phyloP scores from a whole-genome alignment of 2,329 filamentous ascomycete genomes.

The Metarhizium guizhouense region DNA sequence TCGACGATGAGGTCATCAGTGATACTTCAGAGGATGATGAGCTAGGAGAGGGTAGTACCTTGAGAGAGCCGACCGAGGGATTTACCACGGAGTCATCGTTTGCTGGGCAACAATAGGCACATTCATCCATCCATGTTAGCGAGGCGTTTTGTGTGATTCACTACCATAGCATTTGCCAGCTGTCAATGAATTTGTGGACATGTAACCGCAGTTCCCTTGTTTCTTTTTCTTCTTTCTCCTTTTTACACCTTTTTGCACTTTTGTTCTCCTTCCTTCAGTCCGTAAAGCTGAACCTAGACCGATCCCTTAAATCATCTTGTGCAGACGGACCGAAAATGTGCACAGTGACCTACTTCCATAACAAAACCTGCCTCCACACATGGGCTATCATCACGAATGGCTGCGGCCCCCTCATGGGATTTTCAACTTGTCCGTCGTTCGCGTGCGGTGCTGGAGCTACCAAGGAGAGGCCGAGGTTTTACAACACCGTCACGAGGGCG shows the following conservation, averaged over 20 bases:
- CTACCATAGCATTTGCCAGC: background rate
- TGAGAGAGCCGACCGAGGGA: constrained; percentile 15
- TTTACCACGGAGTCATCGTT: constrained; percentile 22
- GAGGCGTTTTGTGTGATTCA: constrained; percentile 5
- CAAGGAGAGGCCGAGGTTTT: constrained; percentile 25
- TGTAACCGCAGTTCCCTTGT: background rate
- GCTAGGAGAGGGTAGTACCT: constrained; percentile 19
- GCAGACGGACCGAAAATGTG: constrained; percentile 30
- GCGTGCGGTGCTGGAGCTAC: constrained; percentile 22
- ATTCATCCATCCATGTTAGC: background rate
- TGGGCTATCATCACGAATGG: constrained; percentile 40
- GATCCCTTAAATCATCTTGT: background rate
- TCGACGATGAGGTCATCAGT: constrained; percentile 17
- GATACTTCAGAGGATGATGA: constrained; percentile 17
- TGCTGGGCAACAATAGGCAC: constrained; percentile 8
- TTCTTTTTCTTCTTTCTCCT: too few species aligned
- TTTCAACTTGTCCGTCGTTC: constrained; percentile 37
- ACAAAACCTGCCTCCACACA: constrained; percentile 40
- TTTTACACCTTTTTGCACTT: background rate
- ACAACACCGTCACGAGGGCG: constrained; percentile 25
- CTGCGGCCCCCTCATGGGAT: constrained; percentile 41
- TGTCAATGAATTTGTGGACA: background rate
- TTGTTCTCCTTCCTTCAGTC: background rate
- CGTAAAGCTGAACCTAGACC: background rate
- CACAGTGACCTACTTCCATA: constrained; percentile 35